Conservation (phyloP, 2,329 filamentous ascomycete genomes). For the Cytospora paraplurivora region DNA sequence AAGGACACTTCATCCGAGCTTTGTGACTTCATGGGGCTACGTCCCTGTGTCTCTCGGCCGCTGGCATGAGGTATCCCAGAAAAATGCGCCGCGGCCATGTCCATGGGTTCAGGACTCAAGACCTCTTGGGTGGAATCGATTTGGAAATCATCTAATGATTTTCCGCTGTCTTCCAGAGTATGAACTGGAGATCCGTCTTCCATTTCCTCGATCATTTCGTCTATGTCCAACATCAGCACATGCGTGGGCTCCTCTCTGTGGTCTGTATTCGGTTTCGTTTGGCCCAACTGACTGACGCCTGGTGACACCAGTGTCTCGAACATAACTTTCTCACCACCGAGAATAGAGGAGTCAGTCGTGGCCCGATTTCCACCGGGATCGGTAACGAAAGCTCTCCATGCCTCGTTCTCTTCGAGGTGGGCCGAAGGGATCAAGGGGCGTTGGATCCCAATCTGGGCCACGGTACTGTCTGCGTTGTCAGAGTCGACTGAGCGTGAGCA, state of each 20-base stretch:
- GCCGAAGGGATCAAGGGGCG: constrained; percentile 29
- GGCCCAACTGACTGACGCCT: constrained; percentile 21
- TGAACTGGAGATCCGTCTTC: neutral
- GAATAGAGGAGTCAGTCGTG: neutral
- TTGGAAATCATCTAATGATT: neutral
- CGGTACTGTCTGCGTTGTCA: constrained; percentile 31
- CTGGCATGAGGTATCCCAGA: neutral
- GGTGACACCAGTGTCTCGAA: constrained; percentile 16
- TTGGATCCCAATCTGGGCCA: constrained; percentile 33
- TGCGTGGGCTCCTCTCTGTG: neutral
- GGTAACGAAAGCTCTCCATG: constrained; percentile 34
- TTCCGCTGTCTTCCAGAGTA: neutral
- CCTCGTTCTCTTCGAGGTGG: constrained; percentile 32
- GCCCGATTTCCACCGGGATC: constrained; percentile 22
- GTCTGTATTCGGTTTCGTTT: neutral
- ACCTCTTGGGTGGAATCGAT: neutral
- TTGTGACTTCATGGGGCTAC: neutral
- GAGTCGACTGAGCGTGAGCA: constrained; percentile 25
- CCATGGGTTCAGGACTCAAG: neutral
- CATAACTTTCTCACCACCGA: neutral
- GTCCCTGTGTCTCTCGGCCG: neutral
- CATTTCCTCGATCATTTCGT: neutral
- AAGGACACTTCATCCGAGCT: constrained; percentile 15
- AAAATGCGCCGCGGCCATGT: neutral
- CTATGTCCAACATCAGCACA: neutral